Percentiles rank a stretch among this genome's conserved stretches.
Conservation (phyloP, 768 basidiomycete species). For the Pulveroboletus sp. region DNA sequence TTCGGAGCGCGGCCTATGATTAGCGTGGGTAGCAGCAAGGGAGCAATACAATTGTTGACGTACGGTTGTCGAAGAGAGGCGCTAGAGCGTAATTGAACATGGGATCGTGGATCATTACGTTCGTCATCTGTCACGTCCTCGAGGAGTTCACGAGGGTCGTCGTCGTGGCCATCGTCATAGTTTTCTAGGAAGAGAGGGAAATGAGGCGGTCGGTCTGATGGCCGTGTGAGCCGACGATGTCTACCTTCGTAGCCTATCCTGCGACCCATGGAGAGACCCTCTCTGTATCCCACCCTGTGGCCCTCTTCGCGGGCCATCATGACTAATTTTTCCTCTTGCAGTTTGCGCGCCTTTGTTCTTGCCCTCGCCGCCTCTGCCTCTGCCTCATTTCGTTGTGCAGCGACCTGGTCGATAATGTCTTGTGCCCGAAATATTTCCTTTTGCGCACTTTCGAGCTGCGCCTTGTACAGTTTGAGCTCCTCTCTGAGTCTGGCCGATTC, state of each 20-base stretch:
- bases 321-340: slow-evolving; percentile 41
- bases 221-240: slow-evolving; percentile 5
- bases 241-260: slow-evolving; percentile 30
- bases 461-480: slow-evolving; percentile 45
- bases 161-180: slow-evolving; percentile 12
- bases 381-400: slow-evolving; percentile 41
- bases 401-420: slow-evolving; percentile 41
- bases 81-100: slow-evolving; percentile 11
- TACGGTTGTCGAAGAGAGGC: slow-evolving; percentile 22
- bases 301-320: slow-evolving; percentile 45
- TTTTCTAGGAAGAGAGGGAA: slow-evolving; percentile 10
- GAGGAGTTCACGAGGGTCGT: slow-evolving; percentile 9
- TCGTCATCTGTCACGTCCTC: slow-evolving; percentile 21
- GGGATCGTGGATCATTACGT: slow-evolving; percentile 16
- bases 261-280: slow-evolving; percentile 38
- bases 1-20: slow-evolving; percentile 24
- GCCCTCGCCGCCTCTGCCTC: slow-evolving; percentile 45
- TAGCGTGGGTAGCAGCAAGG: slow-evolving; percentile 10
- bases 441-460: slow-evolving; percentile 44
- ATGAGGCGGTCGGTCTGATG: slow-evolving; percentile 13
- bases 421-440: slow-evolving; percentile 43
- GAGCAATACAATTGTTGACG: slow-evolving; percentile 11
- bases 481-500: slow-evolving; percentile 37
- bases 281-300: slow-evolving; percentile 36
- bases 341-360: slow-evolving; percentile 41